Conservation (phyloP, 352 stramenopile species). For the Phytophthora sp. region DNA sequence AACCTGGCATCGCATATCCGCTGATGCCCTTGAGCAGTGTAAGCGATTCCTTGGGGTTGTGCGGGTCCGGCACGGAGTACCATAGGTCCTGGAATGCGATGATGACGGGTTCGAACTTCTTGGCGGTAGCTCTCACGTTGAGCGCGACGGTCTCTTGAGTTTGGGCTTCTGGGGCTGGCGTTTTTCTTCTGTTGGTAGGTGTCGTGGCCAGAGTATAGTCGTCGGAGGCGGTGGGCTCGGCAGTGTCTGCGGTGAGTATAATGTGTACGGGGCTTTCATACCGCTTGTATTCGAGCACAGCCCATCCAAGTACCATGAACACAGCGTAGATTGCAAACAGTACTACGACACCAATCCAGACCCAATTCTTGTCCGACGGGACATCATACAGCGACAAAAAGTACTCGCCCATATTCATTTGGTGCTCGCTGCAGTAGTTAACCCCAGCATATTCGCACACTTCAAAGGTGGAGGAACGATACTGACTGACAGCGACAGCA, state of each 20-base stretch:
- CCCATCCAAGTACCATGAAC: conserved; percentile 37
- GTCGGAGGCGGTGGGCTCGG: conserved; percentile 1
- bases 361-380: conserved; percentile 44
- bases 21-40: conserved; percentile 67
- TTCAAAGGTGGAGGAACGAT: conserved; percentile 36
- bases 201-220: conserved; percentile 18
- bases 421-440: conserved; percentile 48
- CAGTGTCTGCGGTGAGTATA: not conserved
- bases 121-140: conserved; percentile 4
- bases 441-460: conserved; percentile 45
- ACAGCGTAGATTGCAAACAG: conserved; percentile 43
- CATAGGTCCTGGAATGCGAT: conserved; percentile 44
- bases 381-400: conserved; percentile 58
- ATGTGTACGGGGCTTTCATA: conserved; percentile 21
- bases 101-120: conserved; percentile 25
- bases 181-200: conserved; percentile 14
- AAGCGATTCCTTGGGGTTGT: conserved; percentile 48
- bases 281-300: conserved; percentile 39
- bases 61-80: conserved; percentile 41
- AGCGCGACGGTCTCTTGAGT: conserved; percentile 1
- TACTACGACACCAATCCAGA: conserved; percentile 53
- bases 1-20: conserved; percentile 40
- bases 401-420: conserved; percentile 44
- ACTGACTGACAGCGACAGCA: conserved; percentile 60
- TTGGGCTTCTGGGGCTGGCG: not conserved